Conservation (phyloP, 2,329 filamentous ascomycete genomes). For the Drechslerella dactyloides region DNA sequence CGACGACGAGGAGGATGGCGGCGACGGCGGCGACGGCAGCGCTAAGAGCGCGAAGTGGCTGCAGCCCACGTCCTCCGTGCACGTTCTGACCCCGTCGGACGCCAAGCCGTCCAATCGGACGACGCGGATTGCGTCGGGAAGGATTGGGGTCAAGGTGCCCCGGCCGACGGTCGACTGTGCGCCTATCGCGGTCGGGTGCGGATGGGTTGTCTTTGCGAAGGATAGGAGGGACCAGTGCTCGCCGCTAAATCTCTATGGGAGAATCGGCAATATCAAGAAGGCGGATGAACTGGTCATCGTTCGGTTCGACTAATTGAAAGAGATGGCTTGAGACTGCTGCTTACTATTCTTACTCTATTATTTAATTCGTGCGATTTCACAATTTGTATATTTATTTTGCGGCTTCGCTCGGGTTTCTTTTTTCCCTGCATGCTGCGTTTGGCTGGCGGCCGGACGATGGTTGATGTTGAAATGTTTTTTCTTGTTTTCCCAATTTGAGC, state of each 20-base stretch:
- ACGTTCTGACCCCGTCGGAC: conserved; percentile 32
- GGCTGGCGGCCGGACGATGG: too few relatives aligned
- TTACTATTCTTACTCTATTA: too few relatives aligned
- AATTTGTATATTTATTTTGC: too few relatives aligned
- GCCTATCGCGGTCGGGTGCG: conserved; percentile 37
- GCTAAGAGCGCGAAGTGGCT: conserved; percentile 45
- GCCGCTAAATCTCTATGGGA: conserved; percentile 41
- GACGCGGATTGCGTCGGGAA: neutral
- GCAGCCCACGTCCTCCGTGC: conserved; percentile 41
- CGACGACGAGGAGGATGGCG: conserved; percentile 10
- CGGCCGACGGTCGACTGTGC: conserved; percentile 37
- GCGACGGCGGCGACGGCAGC: neutral
- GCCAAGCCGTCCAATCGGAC: conserved; percentile 13
- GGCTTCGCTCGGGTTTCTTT: too few relatives aligned
- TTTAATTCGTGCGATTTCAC: too few relatives aligned
- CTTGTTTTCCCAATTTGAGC: neutral
- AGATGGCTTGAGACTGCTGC: too few relatives aligned
- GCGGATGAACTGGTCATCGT: conserved; percentile 45
- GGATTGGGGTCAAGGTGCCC: conserved; percentile 23
- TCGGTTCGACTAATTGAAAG: conserved; percentile 29
- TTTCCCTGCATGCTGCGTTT: too few relatives aligned
- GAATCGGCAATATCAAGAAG: conserved; percentile 31
- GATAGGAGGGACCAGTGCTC: conserved; percentile 38
- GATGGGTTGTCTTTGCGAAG: conserved; percentile 47
- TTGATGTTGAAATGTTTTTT: too few relatives aligned